phyloP scores from a whole-genome alignment of 805 yeast species.

The Tetrapisispora iriomotensis region DNA sequence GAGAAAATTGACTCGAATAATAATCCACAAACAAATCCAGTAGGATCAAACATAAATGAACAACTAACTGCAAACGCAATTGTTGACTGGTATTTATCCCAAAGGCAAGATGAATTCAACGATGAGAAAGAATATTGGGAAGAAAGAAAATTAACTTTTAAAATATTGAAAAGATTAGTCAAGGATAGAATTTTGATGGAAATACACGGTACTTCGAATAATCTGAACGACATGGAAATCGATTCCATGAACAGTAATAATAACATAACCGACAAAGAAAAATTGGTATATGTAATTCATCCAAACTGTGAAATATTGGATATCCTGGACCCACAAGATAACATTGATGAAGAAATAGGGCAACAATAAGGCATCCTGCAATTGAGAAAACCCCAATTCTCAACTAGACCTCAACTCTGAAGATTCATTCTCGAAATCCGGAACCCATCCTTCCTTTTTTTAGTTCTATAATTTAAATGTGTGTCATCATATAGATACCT shows the following conservation, averaged over 20 bases:
- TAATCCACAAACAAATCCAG: not conserved
- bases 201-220: conserved; percentile 40
- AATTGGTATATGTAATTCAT: conserved; percentile 48
- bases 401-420: too few species aligned
- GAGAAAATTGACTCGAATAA: conserved; percentile 48
- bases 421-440: too few species aligned
- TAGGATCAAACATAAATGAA: not conserved
- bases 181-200: conserved; percentile 77
- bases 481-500: too few species aligned
- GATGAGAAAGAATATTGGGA: conserved; percentile 60
- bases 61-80: conserved; percentile 51
- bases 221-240: conserved; percentile 28
- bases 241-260: conserved; percentile 18
- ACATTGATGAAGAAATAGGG: not conserved
- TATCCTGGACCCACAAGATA: conserved; percentile 8
- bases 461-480: too few species aligned
- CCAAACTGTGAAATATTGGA: conserved; percentile 80
- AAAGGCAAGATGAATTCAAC: conserved; percentile 58
- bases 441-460: too few species aligned
- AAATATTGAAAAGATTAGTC: conserved; percentile 74
- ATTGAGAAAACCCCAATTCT: too few species aligned
- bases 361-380: too few species aligned
- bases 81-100: conserved; percentile 72
- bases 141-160: conserved; percentile 63
- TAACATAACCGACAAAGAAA: conserved; percentile 6